phyloP scores from a whole-genome alignment of 1,139 yeast genomes.

The Sugiyamaella paludigena region DNA sequence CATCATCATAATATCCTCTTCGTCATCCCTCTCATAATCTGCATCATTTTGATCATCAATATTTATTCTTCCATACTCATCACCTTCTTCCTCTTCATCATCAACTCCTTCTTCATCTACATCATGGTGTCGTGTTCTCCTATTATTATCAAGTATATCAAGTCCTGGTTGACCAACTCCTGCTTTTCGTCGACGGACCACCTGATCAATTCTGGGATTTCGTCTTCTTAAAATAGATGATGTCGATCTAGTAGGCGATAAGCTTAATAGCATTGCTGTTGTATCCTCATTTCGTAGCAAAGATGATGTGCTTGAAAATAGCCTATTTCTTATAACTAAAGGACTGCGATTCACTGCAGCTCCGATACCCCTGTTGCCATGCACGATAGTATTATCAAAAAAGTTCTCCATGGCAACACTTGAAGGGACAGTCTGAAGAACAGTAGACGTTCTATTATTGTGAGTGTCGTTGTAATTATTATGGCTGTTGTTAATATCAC shows the following conservation, averaged over 20 bases:
- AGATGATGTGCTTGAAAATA: conserved; percentile 23
- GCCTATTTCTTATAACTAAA: conserved; percentile 15
- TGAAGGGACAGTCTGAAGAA: conserved; percentile 16
- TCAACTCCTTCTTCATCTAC: conserved; percentile 7
- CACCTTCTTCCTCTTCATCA: conserved; percentile 1
- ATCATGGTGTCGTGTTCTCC: conserved; percentile 2
- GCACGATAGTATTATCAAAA: conserved; percentile 1
- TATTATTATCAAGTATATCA: background rate
- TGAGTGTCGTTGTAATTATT: background rate
- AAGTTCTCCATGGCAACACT: conserved; percentile 5
- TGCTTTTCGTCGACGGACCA: background rate
- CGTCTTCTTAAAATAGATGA: conserved; percentile 12
- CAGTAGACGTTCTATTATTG: background rate
- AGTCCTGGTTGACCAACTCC: conserved; percentile 8
- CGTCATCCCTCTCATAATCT: conserved; percentile 16
- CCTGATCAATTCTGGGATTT: background rate
- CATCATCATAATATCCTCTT: conserved; percentile 8
- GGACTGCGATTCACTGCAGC: background rate
- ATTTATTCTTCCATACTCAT: background rate
- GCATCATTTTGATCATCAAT: conserved; percentile 18
- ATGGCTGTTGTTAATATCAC: background rate
- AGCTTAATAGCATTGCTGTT: conserved; percentile 12
- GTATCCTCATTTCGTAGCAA: conserved; percentile 16
- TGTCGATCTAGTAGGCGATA: conserved; percentile 24
- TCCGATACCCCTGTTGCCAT: background rate